Evolutionary conservation across 2,329 filamentous ascomycete genomes (phyloP).

Genomic region (Fusarium guadeloupense): DNA sequence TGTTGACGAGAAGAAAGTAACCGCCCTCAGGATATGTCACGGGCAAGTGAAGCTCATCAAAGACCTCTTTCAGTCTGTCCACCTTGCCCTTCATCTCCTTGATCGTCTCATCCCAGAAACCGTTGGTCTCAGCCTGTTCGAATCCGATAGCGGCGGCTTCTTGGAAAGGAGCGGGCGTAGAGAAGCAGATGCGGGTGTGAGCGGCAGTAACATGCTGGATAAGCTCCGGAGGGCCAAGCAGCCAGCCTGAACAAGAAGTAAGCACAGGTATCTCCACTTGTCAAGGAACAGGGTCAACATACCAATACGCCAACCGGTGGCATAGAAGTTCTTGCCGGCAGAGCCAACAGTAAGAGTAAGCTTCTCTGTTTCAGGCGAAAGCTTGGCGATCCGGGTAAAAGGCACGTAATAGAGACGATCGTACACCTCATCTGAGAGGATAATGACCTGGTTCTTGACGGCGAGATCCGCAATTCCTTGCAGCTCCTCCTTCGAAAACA

Average conservation of each 20-base stretch:
- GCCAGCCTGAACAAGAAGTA: conserved; percentile 67
- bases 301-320: conserved; percentile 92
- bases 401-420: conserved; percentile 95
- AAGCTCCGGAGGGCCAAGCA: conserved; percentile 87
- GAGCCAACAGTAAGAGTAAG: conserved; percentile 94
- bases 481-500: conserved; percentile 86
- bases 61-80: conserved; percentile 83
- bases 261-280: background rate
- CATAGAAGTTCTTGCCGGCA: conserved; percentile 98
- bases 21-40: conserved; percentile 95
- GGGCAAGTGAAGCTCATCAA: conserved; percentile 77
- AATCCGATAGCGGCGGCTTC: conserved; percentile 95
- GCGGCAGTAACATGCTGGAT: conserved; percentile 93
- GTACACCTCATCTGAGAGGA: conserved; percentile 92
- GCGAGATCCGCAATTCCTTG: conserved; percentile 86
- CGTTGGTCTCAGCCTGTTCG: conserved; percentile 83
- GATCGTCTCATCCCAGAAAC: conserved; percentile 88
- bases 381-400: conserved; percentile 89
- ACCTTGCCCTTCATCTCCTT: conserved; percentile 91
- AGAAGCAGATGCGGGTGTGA: conserved; percentile 96
- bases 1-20: conserved; percentile 96
- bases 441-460: conserved; percentile 92
- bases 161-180: conserved; percentile 90
- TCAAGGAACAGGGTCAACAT: conserved; percentile 28
- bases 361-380: conserved; percentile 88